phyloP scores from a whole-genome alignment of 2,329 filamentous ascomycete genomes.

The Penicillium hordei region DNA sequence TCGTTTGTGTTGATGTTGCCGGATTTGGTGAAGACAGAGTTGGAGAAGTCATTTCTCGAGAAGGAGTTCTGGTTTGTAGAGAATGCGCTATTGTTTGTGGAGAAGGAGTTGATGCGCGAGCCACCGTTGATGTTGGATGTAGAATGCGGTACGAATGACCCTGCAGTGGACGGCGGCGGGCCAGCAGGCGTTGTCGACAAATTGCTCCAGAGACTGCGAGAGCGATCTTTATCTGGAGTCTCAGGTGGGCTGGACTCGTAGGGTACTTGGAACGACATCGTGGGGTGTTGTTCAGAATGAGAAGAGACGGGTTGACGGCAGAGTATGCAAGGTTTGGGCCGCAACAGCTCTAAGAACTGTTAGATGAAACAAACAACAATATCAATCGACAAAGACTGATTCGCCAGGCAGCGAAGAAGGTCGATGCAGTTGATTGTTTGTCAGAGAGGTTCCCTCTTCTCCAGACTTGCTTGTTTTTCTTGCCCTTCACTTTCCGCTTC shows the following conservation, averaged over 20 bases:
- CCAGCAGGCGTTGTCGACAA: conserved; percentile 60
- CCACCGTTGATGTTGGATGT: conserved; percentile 54
- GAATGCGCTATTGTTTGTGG: conserved; percentile 24
- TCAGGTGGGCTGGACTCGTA: conserved; percentile 40
- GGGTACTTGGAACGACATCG: conserved; percentile 39
- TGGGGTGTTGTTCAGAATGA: conserved; percentile 1
- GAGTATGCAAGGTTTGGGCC: conserved; percentile 20
- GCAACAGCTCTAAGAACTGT: conserved; percentile 16
- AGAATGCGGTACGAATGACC: conserved; percentile 59
- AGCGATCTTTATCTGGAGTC: conserved; percentile 38
- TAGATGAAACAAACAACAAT: background rate
- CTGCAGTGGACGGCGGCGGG: conserved; percentile 52
- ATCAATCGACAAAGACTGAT: background rate
- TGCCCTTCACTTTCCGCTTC: conserved; percentile 7
- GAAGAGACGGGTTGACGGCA: conserved; percentile 9
- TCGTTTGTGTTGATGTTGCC: conserved; percentile 37
- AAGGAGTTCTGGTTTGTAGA: conserved; percentile 19
- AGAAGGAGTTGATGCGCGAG: conserved; percentile 45
- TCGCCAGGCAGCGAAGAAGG: background rate
- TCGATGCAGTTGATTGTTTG: background rate
- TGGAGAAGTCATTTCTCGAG: conserved; percentile 31
- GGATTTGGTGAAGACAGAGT: conserved; percentile 41
- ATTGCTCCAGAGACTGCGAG: conserved; percentile 38
- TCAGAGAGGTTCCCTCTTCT: background rate
- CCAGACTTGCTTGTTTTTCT: conserved; percentile 8